phyloP scores from a whole-genome alignment of 352 stramenopile species.

The Lagenidium giganteum region DNA sequence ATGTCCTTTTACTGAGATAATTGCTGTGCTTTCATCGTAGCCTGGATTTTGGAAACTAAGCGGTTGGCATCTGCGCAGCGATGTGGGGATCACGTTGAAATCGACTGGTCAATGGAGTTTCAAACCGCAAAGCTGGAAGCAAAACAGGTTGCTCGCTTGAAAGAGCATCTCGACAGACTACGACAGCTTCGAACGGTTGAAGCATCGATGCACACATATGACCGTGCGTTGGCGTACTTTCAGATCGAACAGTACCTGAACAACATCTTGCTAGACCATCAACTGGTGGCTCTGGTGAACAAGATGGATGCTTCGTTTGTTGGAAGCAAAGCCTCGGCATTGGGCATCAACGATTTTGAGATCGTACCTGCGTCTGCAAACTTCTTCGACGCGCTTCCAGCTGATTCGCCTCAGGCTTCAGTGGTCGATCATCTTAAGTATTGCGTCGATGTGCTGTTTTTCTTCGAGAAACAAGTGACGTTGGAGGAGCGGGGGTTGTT shows the following conservation, averaged over 20 bases:
- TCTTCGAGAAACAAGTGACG: conserved; percentile 72
- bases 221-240: conserved; percentile 57
- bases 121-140: conserved; percentile 55
- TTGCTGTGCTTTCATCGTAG: no score
- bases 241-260: conserved; percentile 68
- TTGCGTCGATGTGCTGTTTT: conserved; percentile 59
- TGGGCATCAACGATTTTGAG: conserved; percentile 24
- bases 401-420: conserved; percentile 32
- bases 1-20: neutral
- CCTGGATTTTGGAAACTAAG: conserved; percentile 60
- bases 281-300: conserved; percentile 43
- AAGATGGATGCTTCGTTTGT: conserved; percentile 41
- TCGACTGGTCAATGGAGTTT: conserved; percentile 51
- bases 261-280: conserved; percentile 47
- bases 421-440: conserved; percentile 59
- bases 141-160: conserved; percentile 36
- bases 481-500: conserved; percentile 42
- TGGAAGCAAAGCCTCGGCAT: conserved; percentile 6
- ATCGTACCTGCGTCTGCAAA: conserved; percentile 36
- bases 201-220: conserved; percentile 57
- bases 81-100: conserved; percentile 54
- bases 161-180: conserved; percentile 42
- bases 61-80: conserved; percentile 45
- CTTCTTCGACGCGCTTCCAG: conserved; percentile 42
- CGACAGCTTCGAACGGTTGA: conserved; percentile 58